Base-by-base conservation (phyloP, 2,329 filamentous ascomycete species). In the Hypoxylon sp. region DNA sequence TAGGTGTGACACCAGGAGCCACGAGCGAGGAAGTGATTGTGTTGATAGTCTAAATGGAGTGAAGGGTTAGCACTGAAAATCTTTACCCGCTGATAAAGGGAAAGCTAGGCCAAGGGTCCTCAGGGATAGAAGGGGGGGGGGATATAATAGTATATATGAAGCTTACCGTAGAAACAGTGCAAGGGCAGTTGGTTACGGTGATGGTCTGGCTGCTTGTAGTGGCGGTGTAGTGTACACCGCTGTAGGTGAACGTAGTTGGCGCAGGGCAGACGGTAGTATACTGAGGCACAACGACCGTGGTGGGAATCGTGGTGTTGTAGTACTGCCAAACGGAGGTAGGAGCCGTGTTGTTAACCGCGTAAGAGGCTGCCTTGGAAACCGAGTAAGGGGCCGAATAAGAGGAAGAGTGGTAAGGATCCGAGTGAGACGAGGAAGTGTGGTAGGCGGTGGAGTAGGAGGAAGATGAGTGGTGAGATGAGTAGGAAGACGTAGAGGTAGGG, bases 121-220 rank as follows among this genome's bases (percentile, higher is more conserved):
- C n/a, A 34, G 6, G 21, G 21, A 9, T 4, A 34, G 6, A 9
- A 10, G 6, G 50, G 57, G 25, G 3, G 19, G 23, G 34, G 6
- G 34, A 49, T 38, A 38, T 30, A 32, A 25, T 30, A n/a, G 25
- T 21, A 19, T 36, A 34, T 13, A 59, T 23, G 7, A 21, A 51
- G 46, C 75, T 61, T 72, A 78, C 76, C 5, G 69, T 76, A 25
- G 76, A 74, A 43, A 80, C 68, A 48, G 84, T 86, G 81, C 85
- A 87, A 63, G 84, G 84, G 78, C 85, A 87, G 76, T 86, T 80
- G 38, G 81, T 82, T 61, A 90, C 83, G 73, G 85, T 88, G 70
- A 89, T 78, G 60, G 84, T 85, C 72, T 86, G 79, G 67, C 87
- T 82, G 67, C 87, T 82, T 76, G 83, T 80, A 57, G 83, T 85